Base-by-base conservation (phyloP, 495 filamentous ascomycete species). In the Astrothelium macrocarpum region DNA sequence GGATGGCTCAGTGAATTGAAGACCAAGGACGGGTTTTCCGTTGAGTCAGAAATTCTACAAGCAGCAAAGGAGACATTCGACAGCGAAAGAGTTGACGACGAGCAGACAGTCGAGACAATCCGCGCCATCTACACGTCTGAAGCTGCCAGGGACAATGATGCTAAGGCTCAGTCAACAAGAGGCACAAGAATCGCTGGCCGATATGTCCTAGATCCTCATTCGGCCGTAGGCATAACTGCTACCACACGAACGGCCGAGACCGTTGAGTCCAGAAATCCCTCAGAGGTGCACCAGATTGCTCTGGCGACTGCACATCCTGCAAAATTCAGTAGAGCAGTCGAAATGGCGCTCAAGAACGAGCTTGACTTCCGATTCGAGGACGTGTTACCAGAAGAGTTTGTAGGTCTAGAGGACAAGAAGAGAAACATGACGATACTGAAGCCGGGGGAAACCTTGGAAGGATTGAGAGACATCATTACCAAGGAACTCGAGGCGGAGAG, bases 281-380 rank as follows among this genome's bases (percentile, higher is more conserved):
- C 78, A 10, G 70, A 73, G 20, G 77, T 76, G 23, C 78, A 80
- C 61, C 87, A 90, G 70, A 89, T 98, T 72, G 84, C 90, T 2
- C 83, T 97, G 4, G 88, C 90, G 4, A 97, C 93, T 1, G 92
- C 92, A 10, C 93, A 97, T 77, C 93, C 93, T 2, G 93, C 92
- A 45, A 97, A 97, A 75, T 97, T 97, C 71, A 83, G 84, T 11
- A 80, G 82, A 56, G 91, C 89, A 0, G 91, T 97, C 3, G 82
- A 87, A 63, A 68, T 85, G 39, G 91, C 91, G 1, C 75, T 97
- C 74, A 80, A 82, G 28, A 82, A 79, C 25, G 79, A 87, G 73
- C 67, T 77, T 7, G 82, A 79, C 0, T 97, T 91, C 67, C 78
- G 80, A 58, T 96, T 95, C 71, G 77, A 85, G 46, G 76, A 84